Evolutionary conservation across 257 asterid genomes (phyloP).

Genomic region (Fraxinus cuspidata): DNA sequence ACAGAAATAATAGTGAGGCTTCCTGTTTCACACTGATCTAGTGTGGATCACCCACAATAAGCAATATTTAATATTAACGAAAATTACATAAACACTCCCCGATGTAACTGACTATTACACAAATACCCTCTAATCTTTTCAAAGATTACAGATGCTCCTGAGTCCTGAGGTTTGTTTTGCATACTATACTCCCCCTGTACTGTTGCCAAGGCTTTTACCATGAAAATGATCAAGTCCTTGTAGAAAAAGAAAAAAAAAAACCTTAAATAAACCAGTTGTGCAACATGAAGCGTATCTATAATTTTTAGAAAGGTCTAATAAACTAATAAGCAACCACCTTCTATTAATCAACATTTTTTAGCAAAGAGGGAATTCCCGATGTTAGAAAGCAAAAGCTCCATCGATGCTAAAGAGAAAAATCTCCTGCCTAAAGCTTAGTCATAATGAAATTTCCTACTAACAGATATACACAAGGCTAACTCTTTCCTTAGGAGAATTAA

Average conservation of each 20-base stretch:
- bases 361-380: background rate
- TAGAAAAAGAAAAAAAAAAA: background rate
- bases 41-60: background rate
- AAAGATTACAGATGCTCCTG: background rate
- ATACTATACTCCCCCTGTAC: background rate
- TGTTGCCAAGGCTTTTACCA: background rate
- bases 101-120: background rate
- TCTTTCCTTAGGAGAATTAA: slow-evolving; percentile 1
- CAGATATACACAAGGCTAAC: background rate
- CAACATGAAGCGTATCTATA: background rate
- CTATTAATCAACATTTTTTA: background rate
- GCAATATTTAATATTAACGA: background rate
- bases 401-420: background rate
- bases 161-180: background rate
- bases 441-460: slow-evolving; percentile 4
- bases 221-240: background rate
- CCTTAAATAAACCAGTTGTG: background rate
- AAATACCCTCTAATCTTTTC: background rate
- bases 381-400: background rate
- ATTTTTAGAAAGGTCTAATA: background rate
- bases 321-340: background rate
- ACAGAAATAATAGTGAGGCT: background rate
- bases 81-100: background rate
- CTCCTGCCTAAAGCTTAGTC: background rate
- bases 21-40: background rate